These are phyloP conservation scores for Sphenostylis stenocarpa DNA, from an alignment of 306 rosid species.

Conservation along the genomic window DNA sequence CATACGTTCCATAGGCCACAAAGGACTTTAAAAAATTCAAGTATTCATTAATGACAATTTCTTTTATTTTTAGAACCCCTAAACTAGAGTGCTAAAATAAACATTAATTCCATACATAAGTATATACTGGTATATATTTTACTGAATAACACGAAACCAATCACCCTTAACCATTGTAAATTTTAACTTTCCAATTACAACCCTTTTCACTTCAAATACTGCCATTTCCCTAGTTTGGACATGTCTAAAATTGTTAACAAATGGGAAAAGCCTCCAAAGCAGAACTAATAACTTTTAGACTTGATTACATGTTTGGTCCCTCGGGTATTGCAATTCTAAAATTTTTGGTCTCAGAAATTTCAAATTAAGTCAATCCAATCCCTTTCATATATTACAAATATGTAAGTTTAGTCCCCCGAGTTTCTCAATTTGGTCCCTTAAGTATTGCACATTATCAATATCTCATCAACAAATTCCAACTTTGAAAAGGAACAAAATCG, in stretches of 20 bases:
- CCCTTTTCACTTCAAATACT: neutral
- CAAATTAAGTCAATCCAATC: neutral
- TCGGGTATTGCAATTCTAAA: too few relatives aligned
- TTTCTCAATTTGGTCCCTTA: too few relatives aligned
- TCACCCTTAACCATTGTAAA: conserved; percentile 2
- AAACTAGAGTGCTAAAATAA: neutral
- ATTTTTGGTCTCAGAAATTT: neutral
- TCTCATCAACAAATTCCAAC: neutral
- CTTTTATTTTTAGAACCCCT: neutral
- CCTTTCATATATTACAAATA: too few relatives aligned
- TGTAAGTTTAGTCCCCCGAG: neutral
- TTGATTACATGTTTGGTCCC: too few relatives aligned
- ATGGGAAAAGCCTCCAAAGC: conserved; percentile 27
- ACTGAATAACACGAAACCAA: neutral
- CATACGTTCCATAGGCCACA: neutral
- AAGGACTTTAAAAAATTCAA: neutral
- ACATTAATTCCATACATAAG: neutral
- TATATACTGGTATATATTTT: neutral
- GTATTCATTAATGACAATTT: neutral
- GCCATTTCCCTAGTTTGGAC: conserved; percentile 15
- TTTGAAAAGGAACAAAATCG: neutral
- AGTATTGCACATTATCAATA: too few relatives aligned
- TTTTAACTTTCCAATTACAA: conserved; percentile 2
- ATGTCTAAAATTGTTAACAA: conserved; percentile 8
- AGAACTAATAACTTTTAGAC: neutral